Percentiles rank a stretch among this genome's conserved stretches.
phyloP scores from a whole-genome alignment of 495 filamentous ascomycete species.

The Penicillium nucicola region DNA sequence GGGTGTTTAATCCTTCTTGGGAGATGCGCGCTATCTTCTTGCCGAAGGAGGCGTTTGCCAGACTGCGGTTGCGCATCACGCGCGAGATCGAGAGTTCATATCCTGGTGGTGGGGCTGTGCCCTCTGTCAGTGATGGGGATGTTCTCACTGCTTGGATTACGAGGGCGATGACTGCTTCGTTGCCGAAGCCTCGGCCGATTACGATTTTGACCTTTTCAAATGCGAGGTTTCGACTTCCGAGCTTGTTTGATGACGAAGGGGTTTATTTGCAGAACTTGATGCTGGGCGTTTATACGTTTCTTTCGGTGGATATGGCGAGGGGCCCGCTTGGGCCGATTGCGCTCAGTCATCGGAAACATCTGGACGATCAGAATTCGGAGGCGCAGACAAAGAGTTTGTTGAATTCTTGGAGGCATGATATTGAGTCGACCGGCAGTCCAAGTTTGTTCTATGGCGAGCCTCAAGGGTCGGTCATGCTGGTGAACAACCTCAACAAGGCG shows the following conservation, averaged over 20 bases:
- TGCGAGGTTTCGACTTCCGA: conserved; percentile 7
- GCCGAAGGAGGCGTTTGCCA: conserved; percentile 1
- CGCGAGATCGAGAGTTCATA: background rate
- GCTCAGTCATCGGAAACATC: conserved; percentile 10
- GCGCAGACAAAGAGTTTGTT: conserved; percentile 8
- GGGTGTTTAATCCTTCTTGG: conserved; percentile 1
- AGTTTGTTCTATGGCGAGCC: conserved; percentile 12
- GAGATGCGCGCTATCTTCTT: conserved; percentile 9
- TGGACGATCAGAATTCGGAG: conserved; percentile 10
- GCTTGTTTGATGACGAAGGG: conserved; percentile 3
- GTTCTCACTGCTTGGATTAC: conserved; percentile 14
- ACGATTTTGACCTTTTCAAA: conserved; percentile 12
- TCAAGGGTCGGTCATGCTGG: conserved; percentile 1
- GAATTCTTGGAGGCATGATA: conserved; percentile 4
- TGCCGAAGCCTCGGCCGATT: conserved; percentile 7
- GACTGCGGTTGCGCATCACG: background rate
- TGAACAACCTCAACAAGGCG: conserved; percentile 18
- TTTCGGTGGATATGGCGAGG: conserved; percentile 3
- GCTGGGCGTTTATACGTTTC: conserved; percentile 13
- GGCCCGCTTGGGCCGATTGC: conserved; percentile 10
- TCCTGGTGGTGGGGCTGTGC: background rate
- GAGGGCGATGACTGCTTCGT: conserved; percentile 2
- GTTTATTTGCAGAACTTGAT: conserved; percentile 19
- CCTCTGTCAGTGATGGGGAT: conserved; percentile 14
- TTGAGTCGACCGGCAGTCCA: conserved; percentile 1